Conservation (phyloP, 352 stramenopile genomes). For the Globisporangium canariense region DNA sequence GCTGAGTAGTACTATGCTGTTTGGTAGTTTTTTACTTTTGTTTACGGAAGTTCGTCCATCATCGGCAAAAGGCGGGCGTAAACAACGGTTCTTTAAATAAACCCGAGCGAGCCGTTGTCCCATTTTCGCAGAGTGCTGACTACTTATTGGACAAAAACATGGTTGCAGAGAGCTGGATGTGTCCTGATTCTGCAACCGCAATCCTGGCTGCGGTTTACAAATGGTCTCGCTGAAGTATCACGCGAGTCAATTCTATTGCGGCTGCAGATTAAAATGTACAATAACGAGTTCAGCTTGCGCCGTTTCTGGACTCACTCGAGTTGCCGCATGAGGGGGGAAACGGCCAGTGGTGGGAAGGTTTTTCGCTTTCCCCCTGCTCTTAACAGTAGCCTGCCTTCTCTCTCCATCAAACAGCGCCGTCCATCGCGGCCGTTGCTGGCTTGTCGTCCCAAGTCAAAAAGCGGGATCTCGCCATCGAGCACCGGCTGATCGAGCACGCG, state of each 20-base stretch:
- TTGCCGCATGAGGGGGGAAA: background rate
- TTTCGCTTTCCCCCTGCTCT: background rate
- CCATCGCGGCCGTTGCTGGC: background rate
- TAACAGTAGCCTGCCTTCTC: conserved; percentile 3
- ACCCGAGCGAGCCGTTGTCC: background rate
- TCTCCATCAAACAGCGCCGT: background rate
- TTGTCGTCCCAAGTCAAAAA: background rate
- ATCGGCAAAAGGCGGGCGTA: background rate
- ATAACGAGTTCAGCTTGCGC: background rate
- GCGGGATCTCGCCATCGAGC: background rate
- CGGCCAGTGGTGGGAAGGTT: conserved; percentile 1
- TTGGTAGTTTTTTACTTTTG: background rate
- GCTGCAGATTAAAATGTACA: background rate
- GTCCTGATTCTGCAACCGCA: background rate
- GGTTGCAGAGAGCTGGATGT: background rate
- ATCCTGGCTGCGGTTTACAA: too few species aligned
- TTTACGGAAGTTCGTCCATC: background rate
- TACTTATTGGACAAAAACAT: background rate
- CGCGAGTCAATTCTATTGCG: background rate
- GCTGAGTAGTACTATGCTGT: background rate
- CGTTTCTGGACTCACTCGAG: background rate
- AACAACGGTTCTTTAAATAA: background rate
- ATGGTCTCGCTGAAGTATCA: background rate
- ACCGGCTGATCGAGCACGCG: background rate
- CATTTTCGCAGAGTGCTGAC: background rate